Base-by-base conservation (phyloP, 208 protist species). In the Polymyxa betae region DNA sequence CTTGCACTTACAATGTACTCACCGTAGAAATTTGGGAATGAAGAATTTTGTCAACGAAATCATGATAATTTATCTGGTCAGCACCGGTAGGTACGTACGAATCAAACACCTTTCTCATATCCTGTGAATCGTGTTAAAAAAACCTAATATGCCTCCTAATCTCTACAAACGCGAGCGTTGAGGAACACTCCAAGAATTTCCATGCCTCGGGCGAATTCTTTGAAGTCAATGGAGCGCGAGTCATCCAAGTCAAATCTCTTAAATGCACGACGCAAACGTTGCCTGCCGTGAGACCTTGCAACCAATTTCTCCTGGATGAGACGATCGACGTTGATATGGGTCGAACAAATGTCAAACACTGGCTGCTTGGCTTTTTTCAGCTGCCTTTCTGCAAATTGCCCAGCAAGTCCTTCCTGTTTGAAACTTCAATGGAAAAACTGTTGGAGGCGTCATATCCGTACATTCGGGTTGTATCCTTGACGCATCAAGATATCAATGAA, bases 51-150 rank as follows among this genome's bases (percentile, higher is more conserved):
- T 82, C 72, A n/a, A 82, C 72, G 72, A 82, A 82, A 35, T 82
- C 40, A n/a, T 82, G 72, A 82, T 82, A 82, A n/a, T 82, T 43
- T 5, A 82, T 5, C 5, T 35, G 35, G n/a, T 35, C n/a, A 20
- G 72, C 40, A 35, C 72, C 72, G 12, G 5, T 12, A 20, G 72
- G 35, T 20, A 43, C 72, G n/a, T 82, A 82, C 16, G 72, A 82
- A 20, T 82, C 16, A n/a, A 82, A 82, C 72, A 82, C 72, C 72
- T 82, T 82, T n/a, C 16, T 35, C 72, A 82, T 5, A n/a, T 82
- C 72, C 72, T 82, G 72, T 35, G 16, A 5, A 43, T 82, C 16
- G 12, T 35, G n/a, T 43, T 20, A 43, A 82, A 82, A 35, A 43
- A 43, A 20, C 35, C n/a, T 20, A n/a, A 5, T 5, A 82, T 82